These are phyloP conservation scores for Lasiosphaeria hispida DNA, from an alignment of 495 filamentous ascomycete genomes.

Conservation along the genomic window DNA sequence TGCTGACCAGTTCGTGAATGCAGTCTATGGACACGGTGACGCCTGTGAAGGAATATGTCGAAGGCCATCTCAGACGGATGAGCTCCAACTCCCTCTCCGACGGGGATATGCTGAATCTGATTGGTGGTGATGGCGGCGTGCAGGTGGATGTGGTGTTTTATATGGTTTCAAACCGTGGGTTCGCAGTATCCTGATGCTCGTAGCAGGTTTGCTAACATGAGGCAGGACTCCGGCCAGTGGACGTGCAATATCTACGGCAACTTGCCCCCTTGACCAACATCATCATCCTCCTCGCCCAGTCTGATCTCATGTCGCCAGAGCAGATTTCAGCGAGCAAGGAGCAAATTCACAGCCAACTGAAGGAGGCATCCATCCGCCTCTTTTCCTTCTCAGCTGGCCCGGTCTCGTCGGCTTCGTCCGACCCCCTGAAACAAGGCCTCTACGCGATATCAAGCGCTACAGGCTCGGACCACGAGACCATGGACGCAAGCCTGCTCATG, in stretches of 20 bases:
- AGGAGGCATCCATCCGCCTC: conserved; percentile 57
- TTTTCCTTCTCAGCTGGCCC: conserved; percentile 61
- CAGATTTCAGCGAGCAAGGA: conserved; percentile 63
- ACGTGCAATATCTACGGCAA: conserved; percentile 73
- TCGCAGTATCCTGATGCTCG: too few relatives aligned
- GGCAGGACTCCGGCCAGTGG: conserved; percentile 66
- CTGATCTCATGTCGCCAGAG: conserved; percentile 63
- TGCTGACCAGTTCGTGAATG: background rate
- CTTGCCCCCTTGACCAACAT: conserved; percentile 81
- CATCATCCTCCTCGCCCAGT: conserved; percentile 76
- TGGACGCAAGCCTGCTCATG: conserved; percentile 97
- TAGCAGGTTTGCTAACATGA: background rate
- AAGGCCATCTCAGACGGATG: conserved; percentile 66
- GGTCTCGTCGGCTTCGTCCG: conserved; percentile 20
- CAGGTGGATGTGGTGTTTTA: conserved; percentile 91
- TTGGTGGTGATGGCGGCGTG: conserved; percentile 82
- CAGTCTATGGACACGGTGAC: conserved; percentile 65
- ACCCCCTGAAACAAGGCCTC: conserved; percentile 44
- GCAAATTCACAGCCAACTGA: conserved; percentile 58
- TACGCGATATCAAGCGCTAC: conserved; percentile 81
- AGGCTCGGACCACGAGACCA: conserved; percentile 75
- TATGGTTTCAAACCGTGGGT: conserved; percentile 53
- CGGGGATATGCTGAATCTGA: conserved; percentile 71
- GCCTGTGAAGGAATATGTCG: conserved; percentile 70
- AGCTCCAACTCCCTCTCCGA: conserved; percentile 60